Conservation (phyloP, 106 monocot species). For the Dioscorea dumetorum region DNA sequence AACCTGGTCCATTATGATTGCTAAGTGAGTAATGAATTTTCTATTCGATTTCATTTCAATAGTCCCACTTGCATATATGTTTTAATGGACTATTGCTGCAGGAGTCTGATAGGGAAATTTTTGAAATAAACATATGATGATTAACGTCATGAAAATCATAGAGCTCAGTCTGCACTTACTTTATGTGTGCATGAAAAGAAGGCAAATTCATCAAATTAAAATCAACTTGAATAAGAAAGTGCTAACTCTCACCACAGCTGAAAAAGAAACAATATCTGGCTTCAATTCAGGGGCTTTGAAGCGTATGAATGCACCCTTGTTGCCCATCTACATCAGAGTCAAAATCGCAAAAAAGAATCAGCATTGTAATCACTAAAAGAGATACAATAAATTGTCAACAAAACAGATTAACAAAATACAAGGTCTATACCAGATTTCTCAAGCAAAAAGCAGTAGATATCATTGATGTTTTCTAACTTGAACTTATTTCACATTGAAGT, state of each 20-base stretch:
- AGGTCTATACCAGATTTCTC: too few species aligned
- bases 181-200: not conserved
- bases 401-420: too few species aligned
- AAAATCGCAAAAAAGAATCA: not conserved
- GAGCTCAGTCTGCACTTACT: not conserved
- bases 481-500: too few species aligned
- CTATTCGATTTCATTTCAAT: too few species aligned
- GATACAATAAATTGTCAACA: too few species aligned
- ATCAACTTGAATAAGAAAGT: not conserved
- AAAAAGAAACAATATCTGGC: conserved; percentile 80
- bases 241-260: conserved; percentile 41
- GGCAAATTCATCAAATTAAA: not conserved
- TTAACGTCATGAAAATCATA: not conserved
- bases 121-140: not conserved
- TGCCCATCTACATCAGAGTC: conserved; percentile 76
- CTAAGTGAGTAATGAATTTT: too few species aligned
- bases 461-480: too few species aligned
- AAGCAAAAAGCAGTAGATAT: too few species aligned
- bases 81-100: too few species aligned
- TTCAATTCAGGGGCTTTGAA: conserved; percentile 73
- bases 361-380: too few species aligned
- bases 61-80: too few species aligned
- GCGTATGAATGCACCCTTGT: conserved; percentile 85
- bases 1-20: too few species aligned
- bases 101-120: not conserved